Base-by-base conservation (phyloP, 805 yeast species). In the Ogataea polymorpha region DNA sequence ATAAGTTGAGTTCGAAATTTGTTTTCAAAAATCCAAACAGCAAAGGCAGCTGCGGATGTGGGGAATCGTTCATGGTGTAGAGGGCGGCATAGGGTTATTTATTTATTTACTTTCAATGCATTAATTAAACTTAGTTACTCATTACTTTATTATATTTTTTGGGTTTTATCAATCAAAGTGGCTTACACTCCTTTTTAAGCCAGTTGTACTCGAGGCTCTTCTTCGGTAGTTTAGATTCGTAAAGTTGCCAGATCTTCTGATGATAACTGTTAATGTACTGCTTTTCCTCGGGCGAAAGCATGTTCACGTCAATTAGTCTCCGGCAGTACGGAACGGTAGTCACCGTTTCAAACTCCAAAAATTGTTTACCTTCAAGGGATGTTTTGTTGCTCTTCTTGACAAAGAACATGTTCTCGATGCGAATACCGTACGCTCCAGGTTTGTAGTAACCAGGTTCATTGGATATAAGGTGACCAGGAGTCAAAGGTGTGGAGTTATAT, bases 21-120 rank as follows among this genome's bases (percentile, higher is more conserved):
- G 88, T 93, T 14, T 93, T 93, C 72, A 83, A 76, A 60, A 93
- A 93, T 63, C 99, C 99, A 48, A 93, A 93, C 66, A 85, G 96
- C 28, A 93, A 91, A 69, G 99, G 98, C 23, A 86, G 96, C 36
- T 93, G 99, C 67, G 99, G 99, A 10, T 93, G 99, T 65, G 99
- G 99, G 40, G 99, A 93, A 68, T 87, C 96, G 5, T 93, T 93
- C 63, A 93, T 90, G 96, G 96, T 91, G 7, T 90, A 68, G 39
- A 25, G 28, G 13, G 14, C 30, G 16, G 18, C 18, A 21, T 32
- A 17, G 14, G 14, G 10, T 27, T 14, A 27, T 27, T 29, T 35
- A 36, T 26, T 41, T 36, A 41, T 39, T 32, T 21, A 20, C 15
- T 23, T 17, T 31, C 29, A 32, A 37, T 31, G 34, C 37, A 31